Evolutionary conservation across 2,329 filamentous ascomycete genomes (phyloP).

Genomic region (Hypoxylon sp.): DNA sequence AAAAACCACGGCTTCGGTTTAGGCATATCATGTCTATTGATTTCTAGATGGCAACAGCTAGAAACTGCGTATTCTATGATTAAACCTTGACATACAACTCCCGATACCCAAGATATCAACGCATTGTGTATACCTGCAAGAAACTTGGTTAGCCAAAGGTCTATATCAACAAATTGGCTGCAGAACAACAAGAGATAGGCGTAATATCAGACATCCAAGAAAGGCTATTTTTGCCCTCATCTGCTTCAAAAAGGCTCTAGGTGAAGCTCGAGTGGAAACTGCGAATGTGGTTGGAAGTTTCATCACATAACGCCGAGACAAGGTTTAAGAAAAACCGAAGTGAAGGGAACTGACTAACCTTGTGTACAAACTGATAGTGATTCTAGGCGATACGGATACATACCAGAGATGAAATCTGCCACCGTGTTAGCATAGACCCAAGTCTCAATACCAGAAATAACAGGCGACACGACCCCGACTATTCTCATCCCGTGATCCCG

Average conservation of each 20-base stretch:
- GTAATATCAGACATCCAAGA: conserved; percentile 82
- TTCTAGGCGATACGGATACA: not conserved
- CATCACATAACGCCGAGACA: conserved; percentile 67
- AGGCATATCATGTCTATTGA: conserved; percentile 12
- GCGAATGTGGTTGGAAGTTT: conserved; percentile 83
- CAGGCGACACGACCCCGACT: conserved; percentile 4
- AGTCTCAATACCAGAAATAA: not conserved
- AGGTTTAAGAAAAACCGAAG: conserved; percentile 17
- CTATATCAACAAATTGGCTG: not conserved
- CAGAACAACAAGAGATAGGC: conserved; percentile 11
- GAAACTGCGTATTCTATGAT: not conserved
- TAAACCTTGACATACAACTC: not conserved
- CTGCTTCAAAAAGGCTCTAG: conserved; percentile 75
- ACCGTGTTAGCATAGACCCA: conserved; percentile 16
- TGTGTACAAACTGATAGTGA: conserved; percentile 10
- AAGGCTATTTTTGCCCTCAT: conserved; percentile 75
- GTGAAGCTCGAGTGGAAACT: conserved; percentile 85
- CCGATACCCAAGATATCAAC: not conserved
- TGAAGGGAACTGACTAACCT: conserved; percentile 41
- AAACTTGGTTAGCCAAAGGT: conserved; percentile 32
- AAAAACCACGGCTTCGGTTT: conserved; percentile 15
- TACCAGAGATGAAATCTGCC: not conserved
- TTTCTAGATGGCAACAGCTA: not conserved
- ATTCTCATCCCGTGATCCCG: conserved; percentile 14
- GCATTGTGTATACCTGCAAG: not conserved